Conservation (phyloP, 768 basidiomycete genomes). For the Krasilnikovozyma curviuscula region DNA sequence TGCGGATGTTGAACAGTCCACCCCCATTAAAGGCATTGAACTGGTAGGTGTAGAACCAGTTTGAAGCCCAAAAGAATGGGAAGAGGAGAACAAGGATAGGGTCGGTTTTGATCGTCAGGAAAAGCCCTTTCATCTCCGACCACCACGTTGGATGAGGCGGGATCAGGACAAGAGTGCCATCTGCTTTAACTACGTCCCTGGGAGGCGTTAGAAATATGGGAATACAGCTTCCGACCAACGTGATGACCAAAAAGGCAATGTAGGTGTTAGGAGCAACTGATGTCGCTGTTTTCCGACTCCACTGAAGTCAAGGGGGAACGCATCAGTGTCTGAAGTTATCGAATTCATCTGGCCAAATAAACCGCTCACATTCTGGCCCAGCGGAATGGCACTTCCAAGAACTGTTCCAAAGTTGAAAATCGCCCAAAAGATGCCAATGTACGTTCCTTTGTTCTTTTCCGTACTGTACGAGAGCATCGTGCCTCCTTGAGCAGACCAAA, state of each 20-base stretch:
- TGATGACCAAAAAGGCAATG: constrained; percentile 14
- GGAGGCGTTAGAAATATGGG: constrained; percentile 7
- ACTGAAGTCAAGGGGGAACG: no score
- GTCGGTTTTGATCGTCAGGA: constrained; percentile 6
- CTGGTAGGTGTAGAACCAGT: constrained; percentile 8
- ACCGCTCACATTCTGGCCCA: neutral
- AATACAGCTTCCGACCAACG: constrained; percentile 5
- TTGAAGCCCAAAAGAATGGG: constrained; percentile 10
- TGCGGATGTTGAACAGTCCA: neutral
- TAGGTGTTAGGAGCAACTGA: constrained; percentile 2
- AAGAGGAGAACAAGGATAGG: constrained; percentile 10
- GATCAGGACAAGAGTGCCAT: constrained; percentile 4
- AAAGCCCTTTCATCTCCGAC: constrained; percentile 10
- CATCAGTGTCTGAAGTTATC: constrained; percentile 1
- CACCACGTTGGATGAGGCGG: constrained; percentile 8
- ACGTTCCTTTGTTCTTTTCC: constrained; percentile 11
- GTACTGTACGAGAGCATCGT: constrained; percentile 13
- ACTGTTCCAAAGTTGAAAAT: constrained; percentile 12
- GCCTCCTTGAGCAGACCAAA: constrained; percentile 12
- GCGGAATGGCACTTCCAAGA: constrained; percentile 1
- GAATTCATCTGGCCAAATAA: neutral
- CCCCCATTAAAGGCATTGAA: neutral
- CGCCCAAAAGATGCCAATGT: constrained; percentile 13
- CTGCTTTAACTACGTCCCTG: constrained; percentile 1
- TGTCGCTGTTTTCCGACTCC: no score